These are phyloP conservation scores for Fallopia convolvulus DNA, from an alignment of 148 eudicot species.

Conservation along the genomic window DNA sequence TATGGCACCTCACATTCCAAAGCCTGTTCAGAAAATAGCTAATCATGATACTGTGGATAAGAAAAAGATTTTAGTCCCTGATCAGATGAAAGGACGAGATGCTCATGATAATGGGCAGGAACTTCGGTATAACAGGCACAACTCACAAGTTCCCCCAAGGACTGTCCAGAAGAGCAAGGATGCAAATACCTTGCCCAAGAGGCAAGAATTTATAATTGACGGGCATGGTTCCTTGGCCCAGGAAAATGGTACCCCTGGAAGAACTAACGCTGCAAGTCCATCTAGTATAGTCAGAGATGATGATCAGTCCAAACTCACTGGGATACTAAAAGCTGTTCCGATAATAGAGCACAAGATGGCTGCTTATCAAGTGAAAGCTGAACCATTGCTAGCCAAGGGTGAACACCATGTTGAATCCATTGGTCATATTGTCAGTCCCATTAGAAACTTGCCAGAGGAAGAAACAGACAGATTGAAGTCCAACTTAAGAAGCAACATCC, in stretches of 20 bases:
- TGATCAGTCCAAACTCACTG: not conserved
- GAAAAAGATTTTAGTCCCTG: slow-evolving; percentile 25
- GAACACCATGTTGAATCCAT: slow-evolving; percentile 24
- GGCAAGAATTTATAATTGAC: slow-evolving; percentile 19
- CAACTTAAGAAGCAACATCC: slow-evolving; percentile 30
- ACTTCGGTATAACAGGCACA: slow-evolving; percentile 16
- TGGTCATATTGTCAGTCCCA: slow-evolving; percentile 17
- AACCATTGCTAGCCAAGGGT: slow-evolving; percentile 19
- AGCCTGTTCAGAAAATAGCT: slow-evolving; percentile 17
- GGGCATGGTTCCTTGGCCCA: slow-evolving; percentile 18
- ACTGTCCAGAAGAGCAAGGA: slow-evolving; percentile 25
- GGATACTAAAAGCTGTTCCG: slow-evolving; percentile 8
- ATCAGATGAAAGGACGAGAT: slow-evolving; percentile 19
- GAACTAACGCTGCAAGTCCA: slow-evolving; percentile 29
- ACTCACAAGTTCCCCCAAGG: slow-evolving; percentile 23
- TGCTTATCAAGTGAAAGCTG: slow-evolving; percentile 24
- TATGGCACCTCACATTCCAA: slow-evolving; percentile 23
- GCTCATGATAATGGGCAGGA: slow-evolving; percentile 22
- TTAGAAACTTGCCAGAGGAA: slow-evolving; percentile 29
- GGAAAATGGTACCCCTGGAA: slow-evolving; percentile 22
- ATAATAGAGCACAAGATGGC: slow-evolving; percentile 17
- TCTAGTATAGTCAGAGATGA: slow-evolving; percentile 27
- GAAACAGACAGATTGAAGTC: slow-evolving; percentile 37
- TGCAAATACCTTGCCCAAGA: slow-evolving; percentile 20
- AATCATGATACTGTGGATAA: slow-evolving; percentile 21